phyloP scores from a whole-genome alignment of 345 rosid genomes.

The Kernera saxatilis region DNA sequence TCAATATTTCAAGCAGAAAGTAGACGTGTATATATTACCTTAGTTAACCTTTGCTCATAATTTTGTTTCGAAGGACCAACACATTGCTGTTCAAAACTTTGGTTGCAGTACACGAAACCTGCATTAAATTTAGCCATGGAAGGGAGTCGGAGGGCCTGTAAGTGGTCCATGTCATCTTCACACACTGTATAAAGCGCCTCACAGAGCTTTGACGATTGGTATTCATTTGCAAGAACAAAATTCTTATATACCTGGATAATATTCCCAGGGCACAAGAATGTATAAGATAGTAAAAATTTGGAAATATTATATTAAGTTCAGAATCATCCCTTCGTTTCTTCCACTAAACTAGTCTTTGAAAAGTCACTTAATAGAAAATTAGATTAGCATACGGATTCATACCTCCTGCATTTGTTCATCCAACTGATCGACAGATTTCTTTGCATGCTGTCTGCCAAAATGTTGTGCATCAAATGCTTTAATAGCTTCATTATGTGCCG shows the following conservation, averaged over 20 bases:
- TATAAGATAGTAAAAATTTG: background rate
- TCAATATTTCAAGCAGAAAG: background rate
- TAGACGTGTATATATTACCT: conserved; percentile 43
- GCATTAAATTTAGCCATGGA: conserved; percentile 99
- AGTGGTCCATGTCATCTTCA: conserved; percentile 97
- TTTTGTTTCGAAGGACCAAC: conserved; percentile 84
- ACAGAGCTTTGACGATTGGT: conserved; percentile 81
- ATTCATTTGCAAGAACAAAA: conserved; percentile 67
- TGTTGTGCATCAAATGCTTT: conserved; percentile 81
- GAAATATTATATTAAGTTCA: background rate
- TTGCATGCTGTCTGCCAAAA: conserved; percentile 93
- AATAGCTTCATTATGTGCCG: conserved; percentile 49
- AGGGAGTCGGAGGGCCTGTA: conserved; percentile 96
- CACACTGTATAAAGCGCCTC: conserved; percentile 73
- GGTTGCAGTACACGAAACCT: conserved; percentile 88
- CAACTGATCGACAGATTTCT: conserved; percentile 70
- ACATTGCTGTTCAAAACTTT: conserved; percentile 73
- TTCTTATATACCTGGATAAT: conserved; percentile 60
- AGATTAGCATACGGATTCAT: conserved; percentile 8
- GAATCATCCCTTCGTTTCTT: background rate
- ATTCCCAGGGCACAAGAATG: conserved; percentile 15
- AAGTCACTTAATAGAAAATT: background rate
- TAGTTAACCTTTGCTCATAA: conserved; percentile 79
- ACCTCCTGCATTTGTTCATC: conserved; percentile 87
- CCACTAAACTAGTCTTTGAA: conserved; percentile 2